Base-by-base conservation (phyloP, 805 yeast genomes). In the Kazachstania viticola region DNA sequence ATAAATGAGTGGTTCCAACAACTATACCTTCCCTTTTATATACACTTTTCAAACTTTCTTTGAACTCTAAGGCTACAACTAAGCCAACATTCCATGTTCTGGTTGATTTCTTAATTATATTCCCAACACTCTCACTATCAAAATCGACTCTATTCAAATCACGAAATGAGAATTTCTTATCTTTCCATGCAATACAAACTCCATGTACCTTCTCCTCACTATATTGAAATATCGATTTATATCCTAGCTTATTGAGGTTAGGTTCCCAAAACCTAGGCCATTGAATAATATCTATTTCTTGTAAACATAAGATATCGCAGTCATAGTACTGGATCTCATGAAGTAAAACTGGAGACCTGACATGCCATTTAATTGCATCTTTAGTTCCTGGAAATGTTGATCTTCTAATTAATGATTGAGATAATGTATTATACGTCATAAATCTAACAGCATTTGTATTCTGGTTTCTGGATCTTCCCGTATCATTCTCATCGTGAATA, bases 1-100 rank as follows among this genome's bases (percentile, higher is more conserved):
- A 87, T 38, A 87, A 55, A 59, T 87, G 97, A 0, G 94, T 80
- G 0, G 95, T 87, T 1, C 93, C 95, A 2, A 87, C 59, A 2
- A 80, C 50, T 3, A 84, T 39, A 0, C 84, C 79, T 15, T 57
- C 59, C 14, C 60, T 59, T 34, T 46, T 45, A 5, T 44, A 45
- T 0, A 60, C 3, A 45, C 40, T 4, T n/a, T n/a, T n/a, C 36
- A 31, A 5, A 52, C 12, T 48, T 21, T 26, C 51, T 38, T 24
- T 56, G 44, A 75, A 67, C 24, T 64, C 59, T 30, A 85, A 54
- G 9, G 72, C 73, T 1, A 73, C 57, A 14, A 79, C 47, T 31
- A 82, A 42, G 0, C 82, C 94, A 22, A 77, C 75, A 43, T 83
- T 84, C 31, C 65, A 74, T 0, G 94, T 80, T 5, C 58, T 57